Percentiles rank a stretch among this genome's conserved stretches.
phyloP scores from a whole-genome alignment of 768 basidiomycete genomes.

The Collybiopsis luxurians region DNA sequence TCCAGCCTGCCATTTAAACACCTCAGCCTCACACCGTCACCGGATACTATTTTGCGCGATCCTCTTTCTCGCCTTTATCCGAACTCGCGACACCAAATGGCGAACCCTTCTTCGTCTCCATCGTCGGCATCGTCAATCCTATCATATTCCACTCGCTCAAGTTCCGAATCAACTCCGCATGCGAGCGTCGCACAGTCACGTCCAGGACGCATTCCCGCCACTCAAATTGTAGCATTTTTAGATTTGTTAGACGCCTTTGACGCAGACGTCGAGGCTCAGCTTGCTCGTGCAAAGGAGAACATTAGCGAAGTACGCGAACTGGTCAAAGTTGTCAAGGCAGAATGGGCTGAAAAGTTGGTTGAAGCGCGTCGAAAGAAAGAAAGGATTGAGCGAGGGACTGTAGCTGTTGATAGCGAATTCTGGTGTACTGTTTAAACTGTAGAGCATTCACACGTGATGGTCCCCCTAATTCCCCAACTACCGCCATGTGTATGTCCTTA shows the following conservation, averaged over 20 bases:
- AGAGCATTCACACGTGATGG: background rate
- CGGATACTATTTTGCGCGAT: too few relatives aligned
- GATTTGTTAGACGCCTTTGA: conserved; percentile 33
- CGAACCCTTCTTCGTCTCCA: background rate
- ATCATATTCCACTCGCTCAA: background rate
- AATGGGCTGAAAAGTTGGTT: conserved; percentile 9
- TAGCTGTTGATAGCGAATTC: conserved; percentile 11
- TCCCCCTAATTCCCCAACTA: background rate
- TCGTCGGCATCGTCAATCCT: background rate
- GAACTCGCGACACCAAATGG: background rate
- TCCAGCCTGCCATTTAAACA: too few relatives aligned
- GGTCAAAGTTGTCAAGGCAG: conserved; percentile 18
- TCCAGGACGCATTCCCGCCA: conserved; percentile 16
- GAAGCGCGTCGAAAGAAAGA: background rate
- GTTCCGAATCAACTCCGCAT: conserved; percentile 9
- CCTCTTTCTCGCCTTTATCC: background rate
- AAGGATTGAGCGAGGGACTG: conserved; percentile 3
- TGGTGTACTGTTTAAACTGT: conserved; percentile 9
- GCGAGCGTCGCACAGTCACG: background rate
- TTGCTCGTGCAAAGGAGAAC: conserved; percentile 17
- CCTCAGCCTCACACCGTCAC: too few relatives aligned
- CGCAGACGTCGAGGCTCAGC: conserved; percentile 25
- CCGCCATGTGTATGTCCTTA: too few relatives aligned
- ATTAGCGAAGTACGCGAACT: conserved; percentile 21
- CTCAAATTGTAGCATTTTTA: conserved; percentile 26